Evolutionary conservation across 2,329 filamentous ascomycete genomes (phyloP), one percentile per base, ranked within the genome.

Genomic region (Neopestalotiopsis sp.): DNA sequence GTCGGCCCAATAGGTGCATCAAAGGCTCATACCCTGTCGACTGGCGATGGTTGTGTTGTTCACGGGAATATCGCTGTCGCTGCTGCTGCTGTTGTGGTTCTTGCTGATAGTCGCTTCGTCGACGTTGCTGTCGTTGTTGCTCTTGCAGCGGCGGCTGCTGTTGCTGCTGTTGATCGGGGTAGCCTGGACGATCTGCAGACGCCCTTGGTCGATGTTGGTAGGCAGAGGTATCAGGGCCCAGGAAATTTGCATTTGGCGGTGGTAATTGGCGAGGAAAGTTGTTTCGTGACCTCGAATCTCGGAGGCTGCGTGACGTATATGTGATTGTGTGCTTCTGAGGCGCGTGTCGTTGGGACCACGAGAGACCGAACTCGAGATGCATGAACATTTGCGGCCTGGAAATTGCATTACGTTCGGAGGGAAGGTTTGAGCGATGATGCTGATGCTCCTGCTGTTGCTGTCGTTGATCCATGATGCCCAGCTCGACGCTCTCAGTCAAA

Each of bases 301-400:
- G 83, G 66, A 84, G 74, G 67, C 79, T 81, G 68, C 81, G 81
- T 20, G 85, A 87, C 71, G 80, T 82, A 71, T 85, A 87, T 59
- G 83, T 83, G 69, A 85, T 70, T 34, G 82, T 81, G 69, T 84
- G 84, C 65, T 77, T 81, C 69, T 81, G 84, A 13, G 82, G 79
- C 13, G 81, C 69, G 67, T 83, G 80, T 52, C 80, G 81, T n/a
- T 80, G 79, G 32, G 81, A 80, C 81, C 84, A 86, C 0, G 85
- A 86, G 30, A 88, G 76, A 38, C 86, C 84, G 69, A 87, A 85
- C 73, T 86, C 85, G 69, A 88, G 76, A 67, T 85, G 83, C 10
- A 88, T 76, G 69, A 86, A 87, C 67, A 88, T 78, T 69, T 84
- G 83, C 34, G 83, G 83, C 34, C 78, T 79, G 30, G 76, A 74